Conservation (phyloP, 2,329 filamentous ascomycete species). For the Alternaria panax region DNA sequence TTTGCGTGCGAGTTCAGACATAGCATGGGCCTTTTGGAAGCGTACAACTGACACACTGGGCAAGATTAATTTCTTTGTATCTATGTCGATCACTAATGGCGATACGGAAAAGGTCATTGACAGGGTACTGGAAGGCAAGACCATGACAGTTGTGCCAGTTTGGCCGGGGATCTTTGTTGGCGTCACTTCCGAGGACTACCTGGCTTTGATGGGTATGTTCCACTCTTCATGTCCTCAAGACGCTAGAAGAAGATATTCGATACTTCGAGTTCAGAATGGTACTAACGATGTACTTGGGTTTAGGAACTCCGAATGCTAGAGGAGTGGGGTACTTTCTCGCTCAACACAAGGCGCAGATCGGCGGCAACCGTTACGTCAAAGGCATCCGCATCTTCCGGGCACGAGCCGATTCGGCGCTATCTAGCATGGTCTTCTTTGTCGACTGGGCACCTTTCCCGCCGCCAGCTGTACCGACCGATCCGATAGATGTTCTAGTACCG, state of each 20-base stretch:
- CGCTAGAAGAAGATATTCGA: background rate
- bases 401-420: background rate
- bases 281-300: background rate
- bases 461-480: background rate
- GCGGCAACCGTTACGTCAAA: background rate
- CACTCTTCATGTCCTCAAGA: background rate
- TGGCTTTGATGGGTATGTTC: constrained; percentile 6
- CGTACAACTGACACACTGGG: background rate
- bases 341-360: constrained; percentile 5
- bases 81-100: background rate
- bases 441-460: background rate
- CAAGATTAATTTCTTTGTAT: background rate
- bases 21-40: constrained; percentile 11
- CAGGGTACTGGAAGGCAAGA: background rate
- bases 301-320: constrained; percentile 5
- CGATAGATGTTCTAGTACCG: background rate
- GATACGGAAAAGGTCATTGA: background rate
- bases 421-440: constrained; percentile 1
- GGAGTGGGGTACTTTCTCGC: constrained; percentile 6
- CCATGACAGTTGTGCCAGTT: background rate
- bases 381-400: constrained; percentile 1
- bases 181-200: background rate
- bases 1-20: constrained; percentile 5
- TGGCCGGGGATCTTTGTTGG: background rate
- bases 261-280: background rate